Percentiles rank a stretch among this genome's conserved stretches.
phyloP scores from a whole-genome alignment of 805 yeast genomes.

The Candida morakotiae region DNA sequence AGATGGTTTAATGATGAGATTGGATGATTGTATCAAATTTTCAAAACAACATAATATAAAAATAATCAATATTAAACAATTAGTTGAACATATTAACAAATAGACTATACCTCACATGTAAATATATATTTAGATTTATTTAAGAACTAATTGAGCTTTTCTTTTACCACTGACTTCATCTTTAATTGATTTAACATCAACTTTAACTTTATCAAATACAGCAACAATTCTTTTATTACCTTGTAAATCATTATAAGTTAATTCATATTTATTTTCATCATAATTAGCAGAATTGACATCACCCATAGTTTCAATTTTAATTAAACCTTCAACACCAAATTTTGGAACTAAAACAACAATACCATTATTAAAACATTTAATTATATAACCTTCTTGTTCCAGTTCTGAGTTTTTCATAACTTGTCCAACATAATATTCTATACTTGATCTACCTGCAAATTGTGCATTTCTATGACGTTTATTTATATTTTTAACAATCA shows the following conservation, averaged over 20 bases:
- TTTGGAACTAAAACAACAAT: conserved; percentile 91
- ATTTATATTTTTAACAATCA: conserved; percentile 84
- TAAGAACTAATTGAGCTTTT: conserved; percentile 72
- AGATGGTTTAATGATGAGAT: conserved; percentile 94
- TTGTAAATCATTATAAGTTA: conserved; percentile 50
- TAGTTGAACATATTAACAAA: conserved; percentile 38
- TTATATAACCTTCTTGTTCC: conserved; percentile 83
- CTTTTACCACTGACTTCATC: conserved; percentile 91
- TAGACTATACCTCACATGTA: neutral
- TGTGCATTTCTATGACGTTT: conserved; percentile 96
- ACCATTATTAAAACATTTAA: conserved; percentile 91
- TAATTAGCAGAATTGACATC: conserved; percentile 60
- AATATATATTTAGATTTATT: conserved; percentile 18
- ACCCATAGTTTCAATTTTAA: conserved; percentile 72
- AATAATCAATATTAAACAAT: conserved; percentile 72
- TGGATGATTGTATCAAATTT: conserved; percentile 78
- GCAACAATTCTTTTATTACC: conserved; percentile 48
- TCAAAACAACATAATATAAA: conserved; percentile 58
- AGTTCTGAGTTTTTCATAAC: conserved; percentile 84
- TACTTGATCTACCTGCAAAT: conserved; percentile 97
- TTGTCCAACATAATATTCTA: conserved; percentile 97
- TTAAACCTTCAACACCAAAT: conserved; percentile 93
- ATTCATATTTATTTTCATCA: conserved; percentile 73
- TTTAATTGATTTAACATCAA: conserved; percentile 73
- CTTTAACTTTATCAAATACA: conserved; percentile 83